Conservation (phyloP, 768 basidiomycete genomes). For the Trametes gibbosa region DNA sequence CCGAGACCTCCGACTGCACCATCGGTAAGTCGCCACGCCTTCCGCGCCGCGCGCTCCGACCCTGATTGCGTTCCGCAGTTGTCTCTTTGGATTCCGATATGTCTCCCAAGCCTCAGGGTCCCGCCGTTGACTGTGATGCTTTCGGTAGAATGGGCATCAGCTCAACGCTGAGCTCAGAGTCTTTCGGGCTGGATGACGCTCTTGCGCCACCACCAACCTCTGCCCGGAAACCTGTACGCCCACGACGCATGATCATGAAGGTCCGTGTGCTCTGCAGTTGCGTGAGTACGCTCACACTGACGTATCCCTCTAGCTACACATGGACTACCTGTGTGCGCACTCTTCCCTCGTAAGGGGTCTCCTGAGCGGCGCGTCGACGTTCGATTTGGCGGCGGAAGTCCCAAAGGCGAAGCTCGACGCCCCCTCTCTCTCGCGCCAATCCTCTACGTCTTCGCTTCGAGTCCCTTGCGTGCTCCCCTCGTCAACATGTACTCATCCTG, state of each 20-base stretch:
- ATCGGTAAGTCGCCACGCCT: constrained; percentile 46
- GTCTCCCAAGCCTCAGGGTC: constrained; percentile 17
- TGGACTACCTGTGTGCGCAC: constrained; percentile 80
- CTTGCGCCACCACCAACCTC: constrained; percentile 30
- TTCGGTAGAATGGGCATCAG: constrained; percentile 19
- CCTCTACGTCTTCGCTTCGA: constrained; percentile 43
- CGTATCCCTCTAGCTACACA: constrained; percentile 55
- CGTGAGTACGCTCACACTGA: constrained; percentile 5
- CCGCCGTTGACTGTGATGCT: constrained; percentile 15
- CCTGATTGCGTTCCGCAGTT: constrained; percentile 17
- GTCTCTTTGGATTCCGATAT: constrained; percentile 24
- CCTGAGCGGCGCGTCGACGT: constrained; percentile 62
- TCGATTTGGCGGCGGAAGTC: constrained; percentile 51
- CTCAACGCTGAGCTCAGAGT: constrained; percentile 8
- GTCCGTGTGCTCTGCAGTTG: constrained; percentile 37
- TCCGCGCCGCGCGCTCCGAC: neutral
- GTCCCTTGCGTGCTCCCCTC: constrained; percentile 64
- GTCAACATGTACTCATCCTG: constrained; percentile 54
- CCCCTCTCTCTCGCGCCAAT: constrained; percentile 37
- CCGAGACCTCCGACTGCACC: constrained; percentile 77
- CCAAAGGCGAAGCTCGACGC: constrained; percentile 44
- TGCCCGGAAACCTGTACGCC: constrained; percentile 30
- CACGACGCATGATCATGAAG: constrained; percentile 53
- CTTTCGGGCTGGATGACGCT: constrained; percentile 10
- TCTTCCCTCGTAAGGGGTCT: constrained; percentile 70